Evolutionary conservation across 331 rosid genomes (phyloP), one percentile per base, ranked within the genome.

Genomic region (Quercus lobata): DNA sequence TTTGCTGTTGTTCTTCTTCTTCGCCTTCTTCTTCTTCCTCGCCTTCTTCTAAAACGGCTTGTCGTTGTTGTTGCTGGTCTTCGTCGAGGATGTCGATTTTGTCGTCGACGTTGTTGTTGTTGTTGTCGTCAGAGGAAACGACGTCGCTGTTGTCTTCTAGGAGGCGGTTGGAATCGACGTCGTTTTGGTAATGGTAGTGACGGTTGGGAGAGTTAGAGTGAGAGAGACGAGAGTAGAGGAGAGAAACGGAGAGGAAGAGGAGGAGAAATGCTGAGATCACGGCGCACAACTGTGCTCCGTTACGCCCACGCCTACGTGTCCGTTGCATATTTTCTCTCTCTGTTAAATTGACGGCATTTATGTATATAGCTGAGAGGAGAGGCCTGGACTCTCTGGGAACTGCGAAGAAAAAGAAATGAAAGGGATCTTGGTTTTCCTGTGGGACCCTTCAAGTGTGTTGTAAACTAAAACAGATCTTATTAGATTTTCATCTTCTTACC

Each of bases 201-300:
- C 22, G 77, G 82, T 66, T 30, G 65, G 70, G 85, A 4, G 90
- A 82, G 2, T 76, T 84, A 66, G 95, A 85, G 74, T 65, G 90
- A 69, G 97, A 91, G 72, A 94, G 93, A 74, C 91, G 94, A 18
- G 92, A 77, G 88, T 95, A 84, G 81, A 95, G 98, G 44, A 95
- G 89, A 37, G 98, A 89, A 78, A 85, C 96, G 1, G 95, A 95
- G 81, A 91, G 44, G 8, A 91, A 41, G 8, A 95, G 94, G 44
- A 95, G 93, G 80, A 95, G 96, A 8, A 90, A 21, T 15, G 93
- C 91, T 62, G 97, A 86, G 69, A 85, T 49, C 1, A 87, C 80
- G 85, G 97, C 89, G 84, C 94, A 90, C 75, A 86, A 14, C 29
- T 83, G 89, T 53, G 90, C 87, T 56, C 89, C 89, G 87, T 87